Percentiles rank a stretch among this genome's conserved stretches.
Conservation (phyloP, 2,329 filamentous ascomycete species). For the Colletotrichum aenigma region DNA sequence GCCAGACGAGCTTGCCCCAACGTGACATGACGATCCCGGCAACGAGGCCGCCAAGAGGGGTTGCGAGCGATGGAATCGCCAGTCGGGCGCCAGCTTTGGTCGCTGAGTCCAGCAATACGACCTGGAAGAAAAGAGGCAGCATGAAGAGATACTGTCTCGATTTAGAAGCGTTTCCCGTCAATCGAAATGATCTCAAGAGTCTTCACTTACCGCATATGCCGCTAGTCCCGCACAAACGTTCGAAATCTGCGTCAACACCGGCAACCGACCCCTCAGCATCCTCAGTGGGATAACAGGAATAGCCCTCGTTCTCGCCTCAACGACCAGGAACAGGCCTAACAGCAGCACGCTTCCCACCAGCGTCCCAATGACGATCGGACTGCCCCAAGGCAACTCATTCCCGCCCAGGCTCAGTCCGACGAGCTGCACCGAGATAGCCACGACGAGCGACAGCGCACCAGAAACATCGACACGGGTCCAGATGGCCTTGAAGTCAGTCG, state of each 20-base stretch:
- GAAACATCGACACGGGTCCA: constrained; percentile 63
- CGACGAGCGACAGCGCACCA: constrained; percentile 60
- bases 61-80: constrained; percentile 65
- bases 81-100: constrained; percentile 69
- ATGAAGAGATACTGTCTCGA: constrained; percentile 66
- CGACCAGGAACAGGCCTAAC: constrained; percentile 46
- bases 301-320: constrained; percentile 54
- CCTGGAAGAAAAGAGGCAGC: constrained; percentile 73
- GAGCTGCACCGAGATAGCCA: constrained; percentile 62
- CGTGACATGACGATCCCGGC: constrained; percentile 64
- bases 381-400: constrained; percentile 58
- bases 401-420: constrained; percentile 60
- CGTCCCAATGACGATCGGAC: constrained; percentile 49
- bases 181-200: neutral
- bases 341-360: constrained; percentile 48
- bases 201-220: constrained; percentile 60
- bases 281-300: constrained; percentile 58
- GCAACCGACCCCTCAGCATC: constrained; percentile 61
- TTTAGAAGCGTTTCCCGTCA: accelerated
- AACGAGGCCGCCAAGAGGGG: constrained; percentile 59
- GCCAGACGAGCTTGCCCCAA: constrained; percentile 54
- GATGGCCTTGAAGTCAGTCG: constrained; percentile 36
- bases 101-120: constrained; percentile 66
- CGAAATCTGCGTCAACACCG: constrained; percentile 58
- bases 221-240: constrained; percentile 66